Evolutionary conservation across 164 flowering plant genomes (phyloP).

Genomic region (Chimonanthus salicifolius): DNA sequence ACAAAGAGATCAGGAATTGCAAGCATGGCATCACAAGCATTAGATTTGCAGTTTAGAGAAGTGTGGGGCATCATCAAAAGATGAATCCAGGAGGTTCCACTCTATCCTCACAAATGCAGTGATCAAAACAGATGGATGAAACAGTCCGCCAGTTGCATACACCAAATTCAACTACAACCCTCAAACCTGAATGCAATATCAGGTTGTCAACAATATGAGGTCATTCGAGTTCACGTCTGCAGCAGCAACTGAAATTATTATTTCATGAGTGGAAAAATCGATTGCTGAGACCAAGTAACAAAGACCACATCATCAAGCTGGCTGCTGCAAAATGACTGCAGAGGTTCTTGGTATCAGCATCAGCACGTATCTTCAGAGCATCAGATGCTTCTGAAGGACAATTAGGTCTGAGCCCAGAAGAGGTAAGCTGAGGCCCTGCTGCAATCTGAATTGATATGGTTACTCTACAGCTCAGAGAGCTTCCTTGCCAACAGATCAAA

Average conservation of each 20-base stretch:
- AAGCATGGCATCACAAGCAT: slow-evolving; percentile 10
- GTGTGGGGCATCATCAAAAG: slow-evolving; percentile 9
- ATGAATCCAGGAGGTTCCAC: slow-evolving; percentile 14
- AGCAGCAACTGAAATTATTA: slow-evolving; percentile 13
- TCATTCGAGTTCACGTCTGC: slow-evolving; percentile 14
- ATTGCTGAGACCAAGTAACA: slow-evolving; percentile 4
- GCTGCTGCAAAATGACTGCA: slow-evolving; percentile 17
- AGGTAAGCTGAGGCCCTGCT: slow-evolving; percentile 22
- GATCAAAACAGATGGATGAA: slow-evolving; percentile 12
- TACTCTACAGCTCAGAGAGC: slow-evolving; percentile 15
- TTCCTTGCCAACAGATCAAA: neutral
- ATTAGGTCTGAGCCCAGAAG: slow-evolving; percentile 20
- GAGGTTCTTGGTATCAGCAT: slow-evolving; percentile 12
- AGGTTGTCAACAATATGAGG: slow-evolving; percentile 13
- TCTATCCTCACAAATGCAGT: slow-evolving; percentile 14
- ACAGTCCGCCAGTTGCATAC: slow-evolving; percentile 7
- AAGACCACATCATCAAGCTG: slow-evolving; percentile 8
- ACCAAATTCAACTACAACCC: slow-evolving; percentile 8
- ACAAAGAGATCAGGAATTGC: neutral
- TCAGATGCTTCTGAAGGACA: slow-evolving; percentile 16
- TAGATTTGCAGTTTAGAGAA: slow-evolving; percentile 9
- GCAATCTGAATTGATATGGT: slow-evolving; percentile 19
- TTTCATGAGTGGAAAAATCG: slow-evolving; percentile 11
- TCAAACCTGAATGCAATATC: slow-evolving; percentile 4
- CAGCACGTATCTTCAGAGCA: slow-evolving; percentile 3